Base-by-base conservation (phyloP, 495 filamentous ascomycete species). In the Neurospora sp. region DNA sequence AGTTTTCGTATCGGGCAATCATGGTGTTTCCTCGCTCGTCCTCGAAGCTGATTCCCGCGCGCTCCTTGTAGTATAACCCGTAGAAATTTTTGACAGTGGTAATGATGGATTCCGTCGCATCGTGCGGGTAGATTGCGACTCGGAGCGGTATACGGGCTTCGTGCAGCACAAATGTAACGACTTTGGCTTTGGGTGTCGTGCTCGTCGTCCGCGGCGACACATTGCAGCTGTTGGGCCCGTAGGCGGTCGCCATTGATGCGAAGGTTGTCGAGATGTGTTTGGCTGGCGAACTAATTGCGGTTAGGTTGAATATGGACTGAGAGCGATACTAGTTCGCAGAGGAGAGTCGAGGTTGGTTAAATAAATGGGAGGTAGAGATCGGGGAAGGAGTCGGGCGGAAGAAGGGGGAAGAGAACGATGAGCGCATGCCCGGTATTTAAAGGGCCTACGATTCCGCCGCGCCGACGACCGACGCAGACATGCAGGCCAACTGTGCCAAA, bases 51-150 rank as follows among this genome's bases (percentile, higher is more conserved):
- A 98, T 88, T 73, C 93, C 92, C 23, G 27, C 54, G 54, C 54
- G 54, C 54, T 66, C 54, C 79, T 89, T 88, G 75, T 89, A 87
- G 77, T 96, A 96, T 76, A 98, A 88, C 46, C 94, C 96, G 80
- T 96, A 97, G 85, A 98, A 97, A 84, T 97, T 97, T 85, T 96
- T 98, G 72, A 98, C 94, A 5, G 96, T 98, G 4, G 93, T 92
- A 72, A 97, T 91, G 81, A 99, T 98, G 35, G 93, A 97, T 74
- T 97, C 94, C 6, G 96, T 99, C 66, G 92, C 92, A 84, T 99
- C 96, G 83, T 97, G 93, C 27, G 92, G 92, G 76, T 88, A 94
- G 69, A 99, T 98, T 70, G 93, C 90, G 40, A 99, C 94, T 77
- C 93, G 89, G 88, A 98, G 91, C 14, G 96, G 95, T 71, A 96